A percentile compares a stretch with the other conserved stretches of the same genome.
phyloP scores from a whole-genome alignment of 2,329 filamentous ascomycete genomes.

The Botryotinia calthae region DNA sequence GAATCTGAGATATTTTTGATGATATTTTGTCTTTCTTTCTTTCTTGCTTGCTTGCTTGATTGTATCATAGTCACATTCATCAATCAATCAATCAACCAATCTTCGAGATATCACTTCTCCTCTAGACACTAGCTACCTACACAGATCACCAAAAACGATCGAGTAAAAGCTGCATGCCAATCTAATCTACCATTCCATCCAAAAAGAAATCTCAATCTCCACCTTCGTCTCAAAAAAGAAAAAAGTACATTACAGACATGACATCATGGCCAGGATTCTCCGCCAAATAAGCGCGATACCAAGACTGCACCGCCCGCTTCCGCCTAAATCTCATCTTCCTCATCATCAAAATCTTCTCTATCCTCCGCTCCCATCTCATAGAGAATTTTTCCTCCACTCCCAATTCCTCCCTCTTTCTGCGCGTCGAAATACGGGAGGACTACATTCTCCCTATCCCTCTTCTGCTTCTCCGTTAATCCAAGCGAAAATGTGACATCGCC shows the following conservation, averaged over 20 bases:
- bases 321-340: slow-evolving; percentile 55
- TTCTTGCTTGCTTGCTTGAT: no score
- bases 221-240: no score
- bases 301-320: background rate
- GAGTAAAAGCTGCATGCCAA: background rate
- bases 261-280: background rate
- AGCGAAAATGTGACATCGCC: slow-evolving; percentile 80
- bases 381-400: slow-evolving; percentile 87
- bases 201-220: background rate
- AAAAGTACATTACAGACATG: background rate
- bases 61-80: no score
- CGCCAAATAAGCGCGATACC: background rate
- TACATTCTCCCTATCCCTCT: slow-evolving; percentile 79
- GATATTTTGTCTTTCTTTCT: no score
- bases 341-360: slow-evolving; percentile 94
- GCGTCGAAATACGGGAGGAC: slow-evolving; percentile 96
- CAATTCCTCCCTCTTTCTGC: slow-evolving; percentile 73
- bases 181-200: background rate
- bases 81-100: background rate
- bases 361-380: slow-evolving; percentile 98
- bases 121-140: background rate
- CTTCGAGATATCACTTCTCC: background rate
- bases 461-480: slow-evolving; percentile 86
- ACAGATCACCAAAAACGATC: background rate
- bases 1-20: no score